Conservation (phyloP, 768 basidiomycete species). For the Dioszegia hungarica region DNA sequence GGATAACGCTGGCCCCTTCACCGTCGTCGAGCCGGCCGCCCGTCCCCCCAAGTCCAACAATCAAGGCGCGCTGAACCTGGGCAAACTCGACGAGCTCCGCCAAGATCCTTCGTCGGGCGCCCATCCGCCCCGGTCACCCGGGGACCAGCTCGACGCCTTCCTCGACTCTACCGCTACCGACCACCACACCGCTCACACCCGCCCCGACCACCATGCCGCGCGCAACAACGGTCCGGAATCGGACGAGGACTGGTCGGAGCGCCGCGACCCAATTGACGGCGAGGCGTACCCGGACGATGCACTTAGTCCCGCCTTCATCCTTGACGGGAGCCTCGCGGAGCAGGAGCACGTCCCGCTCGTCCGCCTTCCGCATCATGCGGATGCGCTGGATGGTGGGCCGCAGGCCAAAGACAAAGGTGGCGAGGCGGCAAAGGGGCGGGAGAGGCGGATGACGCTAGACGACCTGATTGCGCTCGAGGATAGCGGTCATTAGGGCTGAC, state of each 20-base stretch:
- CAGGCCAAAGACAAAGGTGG: background rate
- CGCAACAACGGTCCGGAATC: too few species aligned
- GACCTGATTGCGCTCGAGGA: slow-evolving; percentile 2
- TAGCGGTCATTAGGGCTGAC: background rate
- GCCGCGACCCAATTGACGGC: too few species aligned
- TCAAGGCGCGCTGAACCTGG: background rate
- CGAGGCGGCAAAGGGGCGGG: background rate
- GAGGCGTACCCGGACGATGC: background rate
- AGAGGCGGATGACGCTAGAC: slow-evolving; percentile 3
- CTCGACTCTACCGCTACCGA: background rate
- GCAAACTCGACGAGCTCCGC: background rate
- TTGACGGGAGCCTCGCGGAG: background rate
- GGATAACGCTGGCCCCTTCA: too few species aligned
- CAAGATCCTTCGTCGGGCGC: background rate
- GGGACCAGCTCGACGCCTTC: slow-evolving; percentile 4
- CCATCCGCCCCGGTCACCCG: background rate
- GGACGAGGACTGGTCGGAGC: too few species aligned
- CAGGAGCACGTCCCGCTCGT: background rate
- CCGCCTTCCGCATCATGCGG: background rate
- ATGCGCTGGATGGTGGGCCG: background rate
- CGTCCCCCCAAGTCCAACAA: background rate
- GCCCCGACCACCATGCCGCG: too few species aligned
- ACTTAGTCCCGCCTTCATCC: background rate
- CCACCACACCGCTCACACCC: too few species aligned
- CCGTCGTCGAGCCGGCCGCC: background rate